Conservation (phyloP, 2,329 filamentous ascomycete genomes). For the Talaromyces sp. region DNA sequence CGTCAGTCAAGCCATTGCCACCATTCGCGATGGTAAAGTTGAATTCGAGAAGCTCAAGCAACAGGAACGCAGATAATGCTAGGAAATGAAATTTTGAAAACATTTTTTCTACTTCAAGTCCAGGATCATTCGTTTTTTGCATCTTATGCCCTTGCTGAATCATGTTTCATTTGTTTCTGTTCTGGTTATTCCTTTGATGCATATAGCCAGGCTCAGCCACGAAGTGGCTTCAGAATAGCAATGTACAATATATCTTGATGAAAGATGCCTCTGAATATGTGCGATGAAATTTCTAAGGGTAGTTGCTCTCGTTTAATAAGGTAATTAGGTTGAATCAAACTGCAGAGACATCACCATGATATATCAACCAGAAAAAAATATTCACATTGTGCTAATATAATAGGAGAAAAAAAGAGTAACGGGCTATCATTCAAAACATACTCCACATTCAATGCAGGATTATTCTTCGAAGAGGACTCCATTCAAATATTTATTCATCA, state of each 20-base stretch:
- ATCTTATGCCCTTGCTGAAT: not conserved
- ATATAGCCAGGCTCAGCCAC: not conserved
- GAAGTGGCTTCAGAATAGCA: not conserved
- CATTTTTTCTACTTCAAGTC: not conserved
- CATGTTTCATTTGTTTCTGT: not conserved
- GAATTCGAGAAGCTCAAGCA: conserved; percentile 47
- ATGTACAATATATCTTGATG: conserved; percentile 6
- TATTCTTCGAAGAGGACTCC: not conserved
- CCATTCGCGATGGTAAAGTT: conserved; percentile 61
- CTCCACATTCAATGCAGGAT: conserved; percentile 5
- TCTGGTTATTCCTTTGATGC: not conserved
- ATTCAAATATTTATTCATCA: not conserved
- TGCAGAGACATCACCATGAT: not conserved
- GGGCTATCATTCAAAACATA: not conserved
- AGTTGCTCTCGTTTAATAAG: not conserved
- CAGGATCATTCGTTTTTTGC: not conserved
- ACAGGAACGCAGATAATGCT: not conserved
- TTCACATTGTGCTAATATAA: not conserved
- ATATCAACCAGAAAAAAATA: conserved; percentile 1
- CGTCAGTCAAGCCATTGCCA: conserved; percentile 44
- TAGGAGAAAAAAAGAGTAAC: not conserved
- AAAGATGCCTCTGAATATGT: not conserved
- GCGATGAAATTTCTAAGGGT: not conserved
- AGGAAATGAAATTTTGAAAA: not conserved
- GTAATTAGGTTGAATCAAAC: not conserved